A percentile compares a stretch with the other conserved stretches of the same genome.
These are phyloP conservation scores for Tolypocladium album DNA, from an alignment of 2,329 filamentous ascomycete species.

Conservation along the genomic window DNA sequence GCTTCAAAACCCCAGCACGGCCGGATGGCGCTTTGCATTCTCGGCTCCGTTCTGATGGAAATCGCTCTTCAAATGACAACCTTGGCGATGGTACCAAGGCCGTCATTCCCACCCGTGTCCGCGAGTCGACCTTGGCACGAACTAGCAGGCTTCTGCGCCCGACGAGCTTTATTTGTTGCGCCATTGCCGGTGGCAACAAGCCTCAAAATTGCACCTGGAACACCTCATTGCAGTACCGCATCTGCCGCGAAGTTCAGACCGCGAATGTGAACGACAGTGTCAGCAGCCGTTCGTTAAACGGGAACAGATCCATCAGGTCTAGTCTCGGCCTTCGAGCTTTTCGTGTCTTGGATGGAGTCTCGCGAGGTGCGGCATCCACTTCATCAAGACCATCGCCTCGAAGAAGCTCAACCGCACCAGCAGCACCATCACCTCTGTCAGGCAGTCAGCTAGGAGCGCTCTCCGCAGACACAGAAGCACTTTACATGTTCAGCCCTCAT, in stretches of 20 bases:
- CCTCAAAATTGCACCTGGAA: neutral
- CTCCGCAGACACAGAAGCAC: neutral
- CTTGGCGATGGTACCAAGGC: no score
- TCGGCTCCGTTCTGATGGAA: neutral
- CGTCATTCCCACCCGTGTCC: neutral
- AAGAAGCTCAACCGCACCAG: neutral
- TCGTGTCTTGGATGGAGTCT: neutral
- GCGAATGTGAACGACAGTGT: neutral
- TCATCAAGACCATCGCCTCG: neutral
- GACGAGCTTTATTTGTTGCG: neutral
- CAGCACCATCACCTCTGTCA: neutral
- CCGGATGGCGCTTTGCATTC: neutral
- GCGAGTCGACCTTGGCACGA: neutral
- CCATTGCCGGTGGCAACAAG: neutral
- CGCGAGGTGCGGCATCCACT: neutral
- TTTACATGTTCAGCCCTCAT: slow-evolving; percentile 7
- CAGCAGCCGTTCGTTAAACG: neutral
- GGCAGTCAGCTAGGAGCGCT: neutral
- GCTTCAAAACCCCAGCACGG: neutral
- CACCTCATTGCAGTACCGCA: neutral
- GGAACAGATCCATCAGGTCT: neutral
- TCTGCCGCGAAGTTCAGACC: neutral
- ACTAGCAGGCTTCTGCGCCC: neutral
- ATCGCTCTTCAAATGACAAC: neutral
- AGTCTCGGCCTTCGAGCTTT: neutral